A percentile compares a stretch with the other conserved stretches of the same genome.
Evolutionary conservation across 345 rosid species (phyloP).

Genomic region (Dipteronia sinensis): DNA sequence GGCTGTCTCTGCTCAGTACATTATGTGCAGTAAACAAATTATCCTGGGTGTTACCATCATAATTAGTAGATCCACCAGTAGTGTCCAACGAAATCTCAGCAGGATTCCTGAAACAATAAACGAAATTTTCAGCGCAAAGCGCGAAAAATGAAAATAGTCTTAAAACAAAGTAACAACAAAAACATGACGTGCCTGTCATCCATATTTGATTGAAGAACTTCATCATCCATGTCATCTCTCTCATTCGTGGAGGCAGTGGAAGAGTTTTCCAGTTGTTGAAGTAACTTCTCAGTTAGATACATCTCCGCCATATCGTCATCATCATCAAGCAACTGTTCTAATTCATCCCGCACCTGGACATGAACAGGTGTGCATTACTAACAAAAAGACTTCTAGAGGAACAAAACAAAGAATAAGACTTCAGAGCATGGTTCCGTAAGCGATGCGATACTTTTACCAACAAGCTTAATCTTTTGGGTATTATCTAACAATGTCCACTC

Average conservation of each 20-base stretch:
- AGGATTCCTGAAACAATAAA: slow-evolving; percentile 42
- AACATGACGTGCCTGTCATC: slow-evolving; percentile 54
- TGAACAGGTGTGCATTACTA: neutral
- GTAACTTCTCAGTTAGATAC: slow-evolving; percentile 85
- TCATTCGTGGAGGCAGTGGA: slow-evolving; percentile 60
- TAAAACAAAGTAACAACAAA: neutral
- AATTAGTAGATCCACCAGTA: slow-evolving; percentile 33
- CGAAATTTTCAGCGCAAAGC: slow-evolving; percentile 7
- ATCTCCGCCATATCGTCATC: slow-evolving; percentile 99
- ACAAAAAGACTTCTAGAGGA: neutral
- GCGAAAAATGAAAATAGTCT: neutral
- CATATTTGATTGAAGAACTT: slow-evolving; percentile 46
- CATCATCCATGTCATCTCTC: slow-evolving; percentile 53
- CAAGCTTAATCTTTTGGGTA: neutral
- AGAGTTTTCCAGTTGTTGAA: slow-evolving; percentile 67
- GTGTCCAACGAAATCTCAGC: slow-evolving; percentile 47
- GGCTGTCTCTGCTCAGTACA: slow-evolving; percentile 52
- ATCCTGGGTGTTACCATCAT: slow-evolving; percentile 43
- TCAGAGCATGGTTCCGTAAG: slow-evolving; percentile 1
- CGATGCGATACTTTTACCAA: neutral
- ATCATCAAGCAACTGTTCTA: slow-evolving; percentile 91
- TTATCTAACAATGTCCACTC: neutral
- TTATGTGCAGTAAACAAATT: slow-evolving; percentile 49
- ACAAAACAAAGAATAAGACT: slow-evolving; percentile 11
- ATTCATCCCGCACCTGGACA: slow-evolving; percentile 83